Percentiles rank a stretch among this genome's conserved stretches.
Evolutionary conservation across 345 rosid genomes (phyloP).

Genomic region (Citrus australasica): DNA sequence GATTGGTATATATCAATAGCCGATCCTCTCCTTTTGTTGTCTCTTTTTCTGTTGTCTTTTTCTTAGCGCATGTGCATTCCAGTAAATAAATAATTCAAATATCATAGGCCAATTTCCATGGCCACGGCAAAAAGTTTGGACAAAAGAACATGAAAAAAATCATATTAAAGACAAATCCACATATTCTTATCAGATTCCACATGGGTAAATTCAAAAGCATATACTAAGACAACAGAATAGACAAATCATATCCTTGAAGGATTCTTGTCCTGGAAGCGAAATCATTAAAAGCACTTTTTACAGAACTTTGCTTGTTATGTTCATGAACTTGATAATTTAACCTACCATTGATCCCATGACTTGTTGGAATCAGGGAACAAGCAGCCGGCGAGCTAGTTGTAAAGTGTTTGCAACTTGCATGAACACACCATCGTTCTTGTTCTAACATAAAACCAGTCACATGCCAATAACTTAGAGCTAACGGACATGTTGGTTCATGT

Average conservation of each 20-base stretch:
- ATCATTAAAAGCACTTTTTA: not conserved
- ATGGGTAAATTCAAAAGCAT: not conserved
- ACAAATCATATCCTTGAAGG: slow-evolving; percentile 13
- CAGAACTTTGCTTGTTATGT: not conserved
- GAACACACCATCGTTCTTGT: not conserved
- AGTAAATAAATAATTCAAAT: not conserved
- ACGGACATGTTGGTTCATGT: slow-evolving; percentile 15
- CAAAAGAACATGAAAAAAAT: not conserved
- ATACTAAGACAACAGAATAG: not conserved
- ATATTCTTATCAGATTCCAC: not conserved
- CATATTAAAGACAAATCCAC: not conserved
- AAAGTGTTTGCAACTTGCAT: slow-evolving; percentile 1
- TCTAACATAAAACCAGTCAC: not conserved
- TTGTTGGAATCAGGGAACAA: not conserved
- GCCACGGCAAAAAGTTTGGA: not conserved
- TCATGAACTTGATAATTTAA: slow-evolving; percentile 7
- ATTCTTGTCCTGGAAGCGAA: slow-evolving; percentile 1
- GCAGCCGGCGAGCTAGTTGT: not conserved
- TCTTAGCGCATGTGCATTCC: not conserved
- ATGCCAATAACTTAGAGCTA: not conserved
- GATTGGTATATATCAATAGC: no score
- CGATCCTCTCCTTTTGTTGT: not conserved
- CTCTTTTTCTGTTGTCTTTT: not conserved
- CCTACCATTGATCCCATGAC: not conserved
- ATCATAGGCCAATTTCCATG: not conserved